Evolutionary conservation across 2,329 filamentous ascomycete species (phyloP).

Genomic region (Fusarium multiceps): DNA sequence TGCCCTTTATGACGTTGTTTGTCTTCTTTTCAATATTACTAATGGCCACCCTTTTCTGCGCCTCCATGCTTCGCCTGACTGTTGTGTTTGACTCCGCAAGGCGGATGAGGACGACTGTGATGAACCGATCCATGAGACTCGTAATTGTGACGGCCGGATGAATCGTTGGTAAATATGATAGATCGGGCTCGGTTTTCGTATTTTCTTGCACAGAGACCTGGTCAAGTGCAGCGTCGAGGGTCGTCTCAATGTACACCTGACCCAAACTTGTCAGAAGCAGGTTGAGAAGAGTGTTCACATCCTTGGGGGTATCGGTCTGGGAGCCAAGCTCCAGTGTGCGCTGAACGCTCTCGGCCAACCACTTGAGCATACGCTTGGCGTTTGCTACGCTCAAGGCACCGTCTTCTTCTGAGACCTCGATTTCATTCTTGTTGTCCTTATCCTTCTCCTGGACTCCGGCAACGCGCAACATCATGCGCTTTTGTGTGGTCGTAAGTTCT

Average conservation of each 20-base stretch:
- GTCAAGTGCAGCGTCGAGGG: conserved; percentile 77
- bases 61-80: conserved; percentile 89
- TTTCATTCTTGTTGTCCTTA: conserved; percentile 81
- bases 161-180: conserved; percentile 82
- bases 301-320: conserved; percentile 89
- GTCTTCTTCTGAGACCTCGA: conserved; percentile 91
- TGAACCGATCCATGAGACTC: conserved; percentile 92
- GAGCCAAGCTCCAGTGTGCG: conserved; percentile 91
- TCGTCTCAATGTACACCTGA: conserved; percentile 78
- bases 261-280: conserved; percentile 89
- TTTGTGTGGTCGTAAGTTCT: conserved; percentile 88
- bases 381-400: conserved; percentile 84
- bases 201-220: conserved; percentile 80
- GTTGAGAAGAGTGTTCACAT: conserved; percentile 85
- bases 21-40: conserved; percentile 87
- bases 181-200: conserved; percentile 85
- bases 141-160: conserved; percentile 88
- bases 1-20: conserved; percentile 67
- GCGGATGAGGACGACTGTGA: conserved; percentile 88
- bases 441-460: conserved; percentile 84
- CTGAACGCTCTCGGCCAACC: conserved; percentile 94
- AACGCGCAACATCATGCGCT: conserved; percentile 88
- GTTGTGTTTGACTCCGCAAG: conserved; percentile 91
- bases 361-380: conserved; percentile 97
- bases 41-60: conserved; percentile 78